Conservation (phyloP, 495 filamentous ascomycete genomes). For the Hyaloscypha variabilis region DNA sequence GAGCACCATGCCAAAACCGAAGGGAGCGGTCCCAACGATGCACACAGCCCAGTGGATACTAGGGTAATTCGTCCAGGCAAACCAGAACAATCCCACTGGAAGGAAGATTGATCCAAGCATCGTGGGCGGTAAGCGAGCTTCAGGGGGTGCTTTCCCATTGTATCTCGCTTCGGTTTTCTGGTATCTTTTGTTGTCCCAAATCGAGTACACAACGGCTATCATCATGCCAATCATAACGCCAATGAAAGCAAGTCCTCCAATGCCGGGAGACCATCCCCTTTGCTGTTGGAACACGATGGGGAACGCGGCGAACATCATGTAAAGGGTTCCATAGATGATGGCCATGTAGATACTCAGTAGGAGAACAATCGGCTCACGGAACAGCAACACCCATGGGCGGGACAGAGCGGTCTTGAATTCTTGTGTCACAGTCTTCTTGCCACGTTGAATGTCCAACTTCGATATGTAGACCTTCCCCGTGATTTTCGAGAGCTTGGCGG, state of each 20-base stretch:
- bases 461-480: constrained; percentile 67
- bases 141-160: constrained; percentile 57
- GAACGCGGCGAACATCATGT: constrained; percentile 91
- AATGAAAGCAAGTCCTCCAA: constrained; percentile 77
- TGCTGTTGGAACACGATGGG: constrained; percentile 75
- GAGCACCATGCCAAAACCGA: constrained; percentile 75
- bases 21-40: constrained; percentile 67
- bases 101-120: constrained; percentile 69
- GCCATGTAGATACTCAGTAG: constrained; percentile 72
- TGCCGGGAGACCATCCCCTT: constrained; percentile 72
- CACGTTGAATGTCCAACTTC: constrained; percentile 50
- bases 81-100: constrained; percentile 70
- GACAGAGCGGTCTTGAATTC: constrained; percentile 54
- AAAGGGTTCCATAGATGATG: constrained; percentile 78
- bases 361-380: constrained; percentile 81
- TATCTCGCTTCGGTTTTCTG: constrained; percentile 35
- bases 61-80: constrained; percentile 64
- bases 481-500: constrained; percentile 64
- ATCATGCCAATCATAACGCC: constrained; percentile 83
- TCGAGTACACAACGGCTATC: constrained; percentile 65
- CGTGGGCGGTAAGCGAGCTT: constrained; percentile 74
- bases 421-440: constrained; percentile 38
- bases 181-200: constrained; percentile 62
- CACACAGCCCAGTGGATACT: constrained; percentile 69
- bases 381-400: constrained; percentile 55